Conservation (phyloP, 306 rosid species). For the Corylus americana region DNA sequence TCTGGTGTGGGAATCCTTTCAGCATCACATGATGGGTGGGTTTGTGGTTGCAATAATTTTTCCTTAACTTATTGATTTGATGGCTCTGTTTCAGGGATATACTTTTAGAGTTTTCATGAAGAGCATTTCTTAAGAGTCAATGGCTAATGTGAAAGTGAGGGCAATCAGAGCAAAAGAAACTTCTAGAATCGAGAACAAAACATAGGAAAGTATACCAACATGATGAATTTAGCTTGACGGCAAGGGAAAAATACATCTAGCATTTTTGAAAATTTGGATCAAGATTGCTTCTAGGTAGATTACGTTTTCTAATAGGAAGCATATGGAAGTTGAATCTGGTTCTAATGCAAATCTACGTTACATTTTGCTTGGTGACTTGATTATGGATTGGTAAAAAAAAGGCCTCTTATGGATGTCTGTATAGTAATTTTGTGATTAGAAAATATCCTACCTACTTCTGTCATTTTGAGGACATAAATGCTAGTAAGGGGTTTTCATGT, state of each 20-base stretch:
- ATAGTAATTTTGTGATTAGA: background rate
- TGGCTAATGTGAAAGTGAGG: background rate
- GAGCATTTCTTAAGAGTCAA: background rate
- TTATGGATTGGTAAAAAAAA: background rate
- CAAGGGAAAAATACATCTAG: background rate
- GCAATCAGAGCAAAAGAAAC: background rate
- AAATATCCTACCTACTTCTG: background rate
- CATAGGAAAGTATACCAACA: background rate
- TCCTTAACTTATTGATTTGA: background rate
- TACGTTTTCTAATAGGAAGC: background rate
- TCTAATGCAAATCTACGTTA: background rate
- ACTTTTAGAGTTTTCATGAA: background rate
- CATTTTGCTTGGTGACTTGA: background rate
- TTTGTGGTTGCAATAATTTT: conserved; percentile 24
- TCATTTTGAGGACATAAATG: background rate
- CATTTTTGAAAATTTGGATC: background rate
- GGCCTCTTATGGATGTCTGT: background rate
- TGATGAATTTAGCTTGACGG: background rate
- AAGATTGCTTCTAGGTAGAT: background rate
- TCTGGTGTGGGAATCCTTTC: conserved; percentile 84
- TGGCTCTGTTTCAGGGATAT: conserved; percentile 5
- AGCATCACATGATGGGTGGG: conserved; percentile 95
- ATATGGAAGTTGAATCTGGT: background rate
- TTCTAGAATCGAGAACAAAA: background rate
- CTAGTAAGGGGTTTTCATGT: background rate